Base-by-base conservation (phyloP, 306 rosid species). In the Fragaria ananassa region DNA sequence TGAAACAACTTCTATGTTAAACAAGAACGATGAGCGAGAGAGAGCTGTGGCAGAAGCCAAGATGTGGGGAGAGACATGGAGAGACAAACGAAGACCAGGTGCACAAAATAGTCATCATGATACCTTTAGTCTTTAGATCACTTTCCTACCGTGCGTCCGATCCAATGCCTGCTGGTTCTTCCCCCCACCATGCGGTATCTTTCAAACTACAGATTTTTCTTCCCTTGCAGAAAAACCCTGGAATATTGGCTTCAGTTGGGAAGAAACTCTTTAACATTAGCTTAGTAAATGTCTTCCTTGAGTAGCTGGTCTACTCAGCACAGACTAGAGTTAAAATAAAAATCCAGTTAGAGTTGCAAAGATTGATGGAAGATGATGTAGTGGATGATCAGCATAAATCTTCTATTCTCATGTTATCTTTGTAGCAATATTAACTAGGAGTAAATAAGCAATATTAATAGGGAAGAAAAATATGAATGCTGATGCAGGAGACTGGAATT, bases 41-140 rank as follows among this genome's bases (percentile, higher is more conserved):
- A 86, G 89, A 27, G 92, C 92, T 5, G 93, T 89, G 53, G 93
- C 93, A 9, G 97, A 91, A 78, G 97, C 97, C 71, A 91, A 87
- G 83, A 80, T 81, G 88, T 91, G 96, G 96, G 96, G 93, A 60
- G 91, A 89, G 85, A 91, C 87, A 73, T 87, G 82, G 89, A 81
- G 93, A 80, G 89, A 89, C 57, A 83, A 89, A 74, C 82, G 95
- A 76, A 74, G 91, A 42, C 90, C 86, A 79, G 80, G 83, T 67
- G 83, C 76, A 77, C 82, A 80, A 72, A 83, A 79, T 62, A 84
- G 78, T 71, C 80, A 84, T 9, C 46, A 42, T 70, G 86, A 54
- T 53, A 19, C n/a, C 37, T 68, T 7, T 37, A 65, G 47, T 19
- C 68, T 73, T 41, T 73, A 56, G 68, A 73, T 72, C 12, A 15